Evolutionary conservation across 177 flowering plant genomes (phyloP), one percentile per base, ranked within the genome.

Genomic region (Vitis hybrid): DNA sequence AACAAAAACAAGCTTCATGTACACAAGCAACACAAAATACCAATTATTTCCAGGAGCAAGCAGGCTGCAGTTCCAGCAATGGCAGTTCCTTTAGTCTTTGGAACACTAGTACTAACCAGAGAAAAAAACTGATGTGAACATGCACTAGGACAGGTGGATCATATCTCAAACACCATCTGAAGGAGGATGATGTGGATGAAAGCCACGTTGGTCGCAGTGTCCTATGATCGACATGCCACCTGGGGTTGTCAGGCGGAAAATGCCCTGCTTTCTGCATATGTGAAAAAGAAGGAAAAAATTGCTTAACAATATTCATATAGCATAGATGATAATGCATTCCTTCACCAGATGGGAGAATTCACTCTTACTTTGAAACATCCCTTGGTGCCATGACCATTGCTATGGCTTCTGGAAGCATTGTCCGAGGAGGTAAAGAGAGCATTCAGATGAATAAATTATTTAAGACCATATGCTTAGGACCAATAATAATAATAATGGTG

Each of bases 371-470:
- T 31, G 92, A 81, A 73, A 77, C 61, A 77, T 91, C 98, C 79
- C 66, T 85, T 5, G 99, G 99, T 19, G 99, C 98, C 99, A 95
- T 95, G 71, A 93, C 99, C 67, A 93, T 91, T 57, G 99, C 98
- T 73, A 95, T 87, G 49, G 99, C 77, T 87, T 95, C 98, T 12
- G 99, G 96, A 82, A 95, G 79, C 99, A 95, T 95, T 57, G 88
- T 83, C 98, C 93, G 83, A 34, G 65, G 34, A 67, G 29, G 31
- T 13, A 45, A 39, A 5, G 26, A 49, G 9, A 62, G 45, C 34
- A 15, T 5, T 52, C 13, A 16, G 29, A n/a, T 6, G 67, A 15
- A 69, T 57, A 22, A 34, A 14, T 14, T 12, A 53, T 53, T 5
- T 3, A 9, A 61, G 4, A 48, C 48, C 10, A 48, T 71, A 59